Conservation (phyloP, 2,329 filamentous ascomycete genomes). For the Decorospora gaudefroyi region DNA sequence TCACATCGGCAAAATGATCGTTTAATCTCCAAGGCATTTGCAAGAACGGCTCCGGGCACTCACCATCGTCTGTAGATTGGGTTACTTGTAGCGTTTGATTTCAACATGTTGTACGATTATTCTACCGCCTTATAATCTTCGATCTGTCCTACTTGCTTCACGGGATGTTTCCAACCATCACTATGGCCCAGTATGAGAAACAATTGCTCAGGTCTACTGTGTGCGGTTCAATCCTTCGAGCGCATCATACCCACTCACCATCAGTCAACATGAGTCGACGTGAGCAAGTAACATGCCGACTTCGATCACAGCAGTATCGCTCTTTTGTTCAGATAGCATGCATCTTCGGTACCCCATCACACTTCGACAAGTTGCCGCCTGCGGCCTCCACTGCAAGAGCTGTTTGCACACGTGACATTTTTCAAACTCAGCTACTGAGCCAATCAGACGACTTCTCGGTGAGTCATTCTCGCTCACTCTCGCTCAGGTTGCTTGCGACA, state of each 20-base stretch:
- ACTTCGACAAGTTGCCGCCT: no score
- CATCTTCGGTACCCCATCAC: no score
- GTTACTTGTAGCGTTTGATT: no score
- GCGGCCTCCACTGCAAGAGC: no score
- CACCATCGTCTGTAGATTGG: no score
- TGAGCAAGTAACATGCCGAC: not conserved
- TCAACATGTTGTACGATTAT: conserved; percentile 7
- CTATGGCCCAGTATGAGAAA: conserved; percentile 7
- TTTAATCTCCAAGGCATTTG: conserved; percentile 29
- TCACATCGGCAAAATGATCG: conserved; percentile 42
- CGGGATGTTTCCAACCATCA: no score
- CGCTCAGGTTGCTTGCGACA: conserved; percentile 2
- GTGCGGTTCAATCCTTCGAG: not conserved
- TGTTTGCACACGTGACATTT: no score
- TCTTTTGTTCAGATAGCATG: not conserved
- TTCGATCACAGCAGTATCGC: not conserved
- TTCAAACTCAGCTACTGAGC: not conserved
- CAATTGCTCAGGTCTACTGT: not conserved
- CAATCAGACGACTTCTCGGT: conserved; percentile 13
- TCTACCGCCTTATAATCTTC: not conserved
- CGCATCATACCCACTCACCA: conserved; percentile 5
- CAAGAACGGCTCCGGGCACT: conserved; percentile 9
- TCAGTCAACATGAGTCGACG: conserved; percentile 13
- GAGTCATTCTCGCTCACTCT: conserved; percentile 27
- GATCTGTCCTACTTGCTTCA: no score